Conservation (phyloP, 179 eudicot genomes). For the Beta corolliflora region DNA sequence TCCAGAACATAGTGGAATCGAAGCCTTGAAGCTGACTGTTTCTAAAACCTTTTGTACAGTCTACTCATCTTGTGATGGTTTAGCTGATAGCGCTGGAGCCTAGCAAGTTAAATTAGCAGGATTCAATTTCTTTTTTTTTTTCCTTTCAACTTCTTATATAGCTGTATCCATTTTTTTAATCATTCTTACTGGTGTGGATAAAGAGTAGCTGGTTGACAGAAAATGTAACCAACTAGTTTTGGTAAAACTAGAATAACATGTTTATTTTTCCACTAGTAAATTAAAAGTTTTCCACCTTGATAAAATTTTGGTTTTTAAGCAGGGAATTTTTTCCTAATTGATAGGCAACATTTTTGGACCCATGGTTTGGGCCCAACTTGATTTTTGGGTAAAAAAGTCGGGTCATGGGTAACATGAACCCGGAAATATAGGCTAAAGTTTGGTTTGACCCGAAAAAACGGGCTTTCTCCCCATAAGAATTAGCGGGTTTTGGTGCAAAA, state of each 20-base stretch:
- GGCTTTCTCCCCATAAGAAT: too few species aligned
- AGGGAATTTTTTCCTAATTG: too few species aligned
- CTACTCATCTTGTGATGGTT: neutral
- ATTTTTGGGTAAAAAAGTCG: too few species aligned
- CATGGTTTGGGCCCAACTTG: too few species aligned
- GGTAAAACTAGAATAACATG: neutral
- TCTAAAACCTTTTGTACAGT: slow-evolving; percentile 1
- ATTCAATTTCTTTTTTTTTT: neutral
- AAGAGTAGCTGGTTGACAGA: neutral
- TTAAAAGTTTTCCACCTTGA: too few species aligned
- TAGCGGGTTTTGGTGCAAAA: too few species aligned
- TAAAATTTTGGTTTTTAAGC: too few species aligned
- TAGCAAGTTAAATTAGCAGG: neutral
- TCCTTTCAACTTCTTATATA: neutral
- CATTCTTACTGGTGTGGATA: slow-evolving; percentile 1
- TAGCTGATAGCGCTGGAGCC: neutral
- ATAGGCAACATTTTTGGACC: too few species aligned
- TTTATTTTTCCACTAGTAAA: too few species aligned
- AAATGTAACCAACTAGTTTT: neutral
- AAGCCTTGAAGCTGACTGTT: neutral
- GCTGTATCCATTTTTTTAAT: neutral
- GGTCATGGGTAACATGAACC: too few species aligned
- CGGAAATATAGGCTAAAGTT: too few species aligned
- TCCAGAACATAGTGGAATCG: neutral
- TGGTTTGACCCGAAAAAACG: too few species aligned